Percentiles rank a stretch among this genome's conserved stretches.
phyloP scores from a whole-genome alignment of 371 early-diverging fungal genomes.

The Saksenaea vasiformis region DNA sequence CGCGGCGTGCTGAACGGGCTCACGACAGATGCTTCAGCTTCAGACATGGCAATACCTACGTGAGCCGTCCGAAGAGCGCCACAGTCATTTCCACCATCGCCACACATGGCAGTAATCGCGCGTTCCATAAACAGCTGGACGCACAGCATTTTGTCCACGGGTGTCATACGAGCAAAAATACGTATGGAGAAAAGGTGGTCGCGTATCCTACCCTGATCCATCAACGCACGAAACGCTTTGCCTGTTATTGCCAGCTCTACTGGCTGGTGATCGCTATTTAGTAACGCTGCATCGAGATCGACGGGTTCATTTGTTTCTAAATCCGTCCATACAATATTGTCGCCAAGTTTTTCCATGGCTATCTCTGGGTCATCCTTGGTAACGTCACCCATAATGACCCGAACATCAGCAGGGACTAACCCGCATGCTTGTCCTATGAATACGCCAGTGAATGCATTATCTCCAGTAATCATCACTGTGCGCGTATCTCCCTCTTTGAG shows the following conservation, averaged over 20 bases:
- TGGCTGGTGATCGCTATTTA: background rate
- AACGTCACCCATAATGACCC: conserved; percentile 70
- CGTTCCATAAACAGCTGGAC: conserved; percentile 58
- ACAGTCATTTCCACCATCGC: conserved; percentile 99
- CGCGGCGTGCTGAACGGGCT: conserved; percentile 77
- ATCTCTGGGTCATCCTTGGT: conserved; percentile 66
- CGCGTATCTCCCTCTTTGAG: conserved; percentile 78
- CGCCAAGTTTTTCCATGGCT: conserved; percentile 75
- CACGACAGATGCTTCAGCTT: conserved; percentile 78
- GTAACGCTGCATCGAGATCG: conserved; percentile 7
- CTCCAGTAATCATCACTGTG: conserved; percentile 92
- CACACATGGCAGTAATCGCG: conserved; percentile 88
- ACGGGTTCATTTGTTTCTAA: conserved; percentile 18
- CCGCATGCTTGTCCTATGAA: conserved; percentile 61
- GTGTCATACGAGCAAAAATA: conserved; percentile 80
- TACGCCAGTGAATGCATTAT: conserved; percentile 79
- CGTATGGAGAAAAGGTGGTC: conserved; percentile 51
- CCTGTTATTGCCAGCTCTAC: conserved; percentile 71
- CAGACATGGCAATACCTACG: conserved; percentile 92
- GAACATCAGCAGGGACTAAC: conserved; percentile 22
- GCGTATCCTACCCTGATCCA: conserved; percentile 28
- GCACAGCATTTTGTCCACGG: conserved; percentile 66
- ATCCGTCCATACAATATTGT: conserved; percentile 32
- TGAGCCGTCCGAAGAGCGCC: conserved; percentile 92
- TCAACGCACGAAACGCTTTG: conserved; percentile 58